Base-by-base conservation (phyloP, 2,329 filamentous ascomycete genomes). In the Exophiala alcalophila region DNA sequence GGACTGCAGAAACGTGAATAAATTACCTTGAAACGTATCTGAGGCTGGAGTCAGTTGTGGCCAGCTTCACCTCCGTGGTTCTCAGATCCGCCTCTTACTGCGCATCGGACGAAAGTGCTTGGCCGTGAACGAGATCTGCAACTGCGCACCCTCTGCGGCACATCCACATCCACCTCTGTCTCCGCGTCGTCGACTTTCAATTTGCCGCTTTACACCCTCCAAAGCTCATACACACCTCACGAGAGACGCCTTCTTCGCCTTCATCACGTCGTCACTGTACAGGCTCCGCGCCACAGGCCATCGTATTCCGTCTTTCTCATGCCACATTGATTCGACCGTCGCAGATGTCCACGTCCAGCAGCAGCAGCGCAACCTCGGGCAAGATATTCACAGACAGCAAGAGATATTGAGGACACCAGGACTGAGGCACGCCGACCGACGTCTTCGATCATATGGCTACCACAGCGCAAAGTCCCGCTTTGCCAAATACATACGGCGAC, bases 401-500 rank as follows among this genome's bases (percentile, higher is more conserved):
- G 31, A 15, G 37, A 36, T 27, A 9, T 20, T 49, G 32, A 44
- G 27, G 14, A 24, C 18, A 23, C 25, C n/a, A 23, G 34, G 20
- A 10, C 11, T 8, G 20, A 29, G 18, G 24, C 12, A 19, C 11
- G 32, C 18, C 23, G 20, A 16, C 12, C 14, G 21, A 10, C 39
- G 34, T 23, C 11, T 9, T 7, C 23, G 11, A 16, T 25, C 40
- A 35, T 30, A 52, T 53, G 50, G 50, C 50, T 19, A 50, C 50
- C 45, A 43, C 47, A 46, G 41, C 51, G 33, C 53, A 53, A 37
- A 47, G 52, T 44, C 56, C 56, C 47, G 49, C 40, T 48, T 58
- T 55, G 48, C 57, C 56, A 52, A 50, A 55, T 56, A 53, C 55
- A 35, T 70, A 71, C 59, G 65, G 65, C 52, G 62, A 70, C 53